Percentiles rank a stretch among this genome's conserved stretches.
Conservation (phyloP, 371 early-diverging fungal species). For the Umbelopsis sp. region DNA sequence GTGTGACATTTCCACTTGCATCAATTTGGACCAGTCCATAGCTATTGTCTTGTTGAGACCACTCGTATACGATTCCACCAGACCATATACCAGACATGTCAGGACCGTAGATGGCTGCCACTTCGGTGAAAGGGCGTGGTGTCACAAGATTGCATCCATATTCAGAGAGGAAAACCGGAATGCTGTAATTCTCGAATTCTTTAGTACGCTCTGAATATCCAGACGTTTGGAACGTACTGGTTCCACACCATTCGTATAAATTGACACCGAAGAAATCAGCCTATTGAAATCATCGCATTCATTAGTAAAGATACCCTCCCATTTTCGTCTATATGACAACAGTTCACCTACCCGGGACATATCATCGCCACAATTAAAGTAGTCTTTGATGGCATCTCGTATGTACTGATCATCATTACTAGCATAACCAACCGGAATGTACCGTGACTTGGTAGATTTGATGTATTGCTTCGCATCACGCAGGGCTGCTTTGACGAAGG, state of each 20-base stretch:
- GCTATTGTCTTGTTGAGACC: slow-evolving; percentile 77
- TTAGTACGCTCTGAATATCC: slow-evolving; percentile 64
- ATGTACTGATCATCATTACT: slow-evolving; percentile 78
- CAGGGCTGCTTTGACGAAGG: slow-evolving; percentile 74
- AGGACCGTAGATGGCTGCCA: slow-evolving; percentile 66
- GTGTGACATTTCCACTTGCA: slow-evolving; percentile 35
- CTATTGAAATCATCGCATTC: slow-evolving; percentile 11
- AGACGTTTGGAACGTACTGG: slow-evolving; percentile 54
- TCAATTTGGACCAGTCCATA: slow-evolving; percentile 75
- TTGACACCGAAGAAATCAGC: slow-evolving; percentile 81
- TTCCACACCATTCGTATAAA: slow-evolving; percentile 71
- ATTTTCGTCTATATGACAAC: no score
- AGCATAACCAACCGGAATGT: slow-evolving; percentile 82
- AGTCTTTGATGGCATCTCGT: slow-evolving; percentile 68
- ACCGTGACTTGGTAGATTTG: slow-evolving; percentile 36
- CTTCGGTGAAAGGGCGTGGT: slow-evolving; percentile 62
- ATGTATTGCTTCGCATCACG: slow-evolving; percentile 75
- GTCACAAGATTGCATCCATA: slow-evolving; percentile 65
- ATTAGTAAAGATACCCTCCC: no score
- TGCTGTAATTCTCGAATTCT: slow-evolving; percentile 55
- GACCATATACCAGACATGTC: slow-evolving; percentile 73
- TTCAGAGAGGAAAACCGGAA: slow-evolving; percentile 69
- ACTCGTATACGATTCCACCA: slow-evolving; percentile 83
- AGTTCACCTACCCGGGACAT: slow-evolving; percentile 42
- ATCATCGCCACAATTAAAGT: slow-evolving; percentile 76